A percentile compares a stretch with the other conserved stretches of the same genome.
These are phyloP conservation scores for Adenanthera pavonina DNA, from an alignment of 306 rosid species.

Conservation along the genomic window DNA sequence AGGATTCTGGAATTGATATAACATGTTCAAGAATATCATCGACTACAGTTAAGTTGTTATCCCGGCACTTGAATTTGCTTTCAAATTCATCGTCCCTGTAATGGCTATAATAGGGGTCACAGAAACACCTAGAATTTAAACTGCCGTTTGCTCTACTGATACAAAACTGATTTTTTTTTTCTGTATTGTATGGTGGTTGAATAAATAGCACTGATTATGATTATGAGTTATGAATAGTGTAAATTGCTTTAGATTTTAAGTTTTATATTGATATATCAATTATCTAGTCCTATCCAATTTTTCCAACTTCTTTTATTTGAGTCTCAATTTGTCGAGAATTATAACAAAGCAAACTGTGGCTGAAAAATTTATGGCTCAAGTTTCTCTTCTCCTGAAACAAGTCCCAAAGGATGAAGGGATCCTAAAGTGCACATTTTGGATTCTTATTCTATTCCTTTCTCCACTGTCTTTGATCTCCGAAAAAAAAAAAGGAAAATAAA, in stretches of 20 bases:
- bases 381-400: neutral
- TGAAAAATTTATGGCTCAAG: neutral
- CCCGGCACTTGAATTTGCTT: too few relatives aligned
- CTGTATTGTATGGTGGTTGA: too few relatives aligned
- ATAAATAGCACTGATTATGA: too few relatives aligned
- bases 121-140: neutral
- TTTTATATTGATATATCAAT: too few relatives aligned
- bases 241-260: too few relatives aligned
- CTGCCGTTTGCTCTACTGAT: too few relatives aligned
- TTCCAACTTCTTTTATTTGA: neutral
- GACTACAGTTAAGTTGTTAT: too few relatives aligned
- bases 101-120: neutral
- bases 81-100: neutral
- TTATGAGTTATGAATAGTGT: too few relatives aligned
- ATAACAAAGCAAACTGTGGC: neutral
- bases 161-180: too few relatives aligned
- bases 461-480: neutral
- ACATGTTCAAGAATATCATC: neutral
- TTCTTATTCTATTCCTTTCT: neutral
- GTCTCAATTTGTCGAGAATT: neutral
- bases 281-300: neutral
- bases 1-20: constrained; percentile 2
- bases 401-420: neutral
- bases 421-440: neutral
- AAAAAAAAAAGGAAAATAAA: neutral